phyloP scores from a whole-genome alignment of 768 basidiomycete genomes.

The Lactarius trivialis region DNA sequence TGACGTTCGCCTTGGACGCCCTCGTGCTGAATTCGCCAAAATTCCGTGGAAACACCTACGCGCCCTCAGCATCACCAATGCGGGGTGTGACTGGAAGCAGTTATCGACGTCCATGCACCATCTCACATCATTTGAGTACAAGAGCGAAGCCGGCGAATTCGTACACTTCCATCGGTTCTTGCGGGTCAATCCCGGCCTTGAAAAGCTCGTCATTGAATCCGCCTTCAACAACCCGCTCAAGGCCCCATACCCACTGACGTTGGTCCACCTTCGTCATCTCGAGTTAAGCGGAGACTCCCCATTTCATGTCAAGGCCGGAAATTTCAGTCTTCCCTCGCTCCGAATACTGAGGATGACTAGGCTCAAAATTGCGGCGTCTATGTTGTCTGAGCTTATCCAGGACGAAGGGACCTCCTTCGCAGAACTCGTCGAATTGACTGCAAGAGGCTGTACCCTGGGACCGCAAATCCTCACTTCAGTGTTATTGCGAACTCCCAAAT shows the following conservation, averaged over 20 bases:
- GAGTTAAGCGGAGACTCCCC: slow-evolving; percentile 6
- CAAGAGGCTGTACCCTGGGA: neutral
- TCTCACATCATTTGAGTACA: slow-evolving; percentile 21
- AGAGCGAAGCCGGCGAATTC: slow-evolving; percentile 4
- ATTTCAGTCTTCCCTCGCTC: slow-evolving; percentile 16
- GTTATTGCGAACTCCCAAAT: neutral
- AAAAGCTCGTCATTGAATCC: slow-evolving; percentile 20
- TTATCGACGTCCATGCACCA: neutral
- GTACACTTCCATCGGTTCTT: slow-evolving; percentile 21
- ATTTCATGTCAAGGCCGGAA: neutral
- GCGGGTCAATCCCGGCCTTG: slow-evolving; percentile 23
- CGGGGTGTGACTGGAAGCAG: slow-evolving; percentile 1
- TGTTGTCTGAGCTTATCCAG: neutral
- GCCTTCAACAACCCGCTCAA: too few species aligned
- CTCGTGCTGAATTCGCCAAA: neutral
- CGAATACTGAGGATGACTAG: slow-evolving; percentile 7
- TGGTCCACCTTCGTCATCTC: slow-evolving; percentile 16
- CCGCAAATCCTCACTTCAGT: neutral
- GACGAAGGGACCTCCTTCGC: slow-evolving; percentile 14
- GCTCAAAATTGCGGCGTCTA: neutral
- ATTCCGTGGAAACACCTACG: slow-evolving; percentile 7
- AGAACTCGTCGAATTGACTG: slow-evolving; percentile 16
- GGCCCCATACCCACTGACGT: too few species aligned
- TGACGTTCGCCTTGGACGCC: neutral
- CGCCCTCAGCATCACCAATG: neutral